These are phyloP conservation scores for Ogataea hybrid DNA, from an alignment of 1,139 yeast species.

Conservation along the genomic window DNA sequence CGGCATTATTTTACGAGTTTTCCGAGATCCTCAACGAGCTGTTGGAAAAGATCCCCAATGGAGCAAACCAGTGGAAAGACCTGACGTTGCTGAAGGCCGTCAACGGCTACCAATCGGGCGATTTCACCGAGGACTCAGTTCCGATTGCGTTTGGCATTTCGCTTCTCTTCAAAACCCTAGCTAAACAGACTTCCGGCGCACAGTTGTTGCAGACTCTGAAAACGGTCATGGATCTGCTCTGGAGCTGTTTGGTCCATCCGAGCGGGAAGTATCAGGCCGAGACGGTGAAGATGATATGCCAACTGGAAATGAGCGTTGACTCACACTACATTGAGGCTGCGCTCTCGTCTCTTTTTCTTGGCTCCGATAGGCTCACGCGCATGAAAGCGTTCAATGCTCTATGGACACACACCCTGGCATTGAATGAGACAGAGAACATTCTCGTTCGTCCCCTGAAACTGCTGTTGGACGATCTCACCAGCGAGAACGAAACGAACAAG, in stretches of 20 bases:
- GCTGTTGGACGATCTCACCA: conserved; percentile 59
- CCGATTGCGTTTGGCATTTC: conserved; percentile 46
- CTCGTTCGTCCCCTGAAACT: conserved; percentile 66
- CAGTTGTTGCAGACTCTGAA: conserved; percentile 38
- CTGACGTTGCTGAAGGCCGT: conserved; percentile 36
- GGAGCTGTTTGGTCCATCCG: conserved; percentile 45
- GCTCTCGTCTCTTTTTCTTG: conserved; percentile 45
- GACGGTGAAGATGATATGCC: conserved; percentile 51
- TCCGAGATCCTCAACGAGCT: conserved; percentile 43
- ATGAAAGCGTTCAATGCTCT: conserved; percentile 50
- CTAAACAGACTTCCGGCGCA: conserved; percentile 27
- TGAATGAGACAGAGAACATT: conserved; percentile 43
- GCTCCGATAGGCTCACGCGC: conserved; percentile 37
- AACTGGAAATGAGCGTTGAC: conserved; percentile 39
- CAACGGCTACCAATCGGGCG: conserved; percentile 24
- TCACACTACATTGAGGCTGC: conserved; percentile 58
- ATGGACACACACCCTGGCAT: conserved; percentile 56
- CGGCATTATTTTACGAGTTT: conserved; percentile 31
- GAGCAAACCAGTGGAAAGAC: conserved; percentile 33
- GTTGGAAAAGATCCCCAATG: conserved; percentile 47
- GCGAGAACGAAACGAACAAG: conserved; percentile 40
- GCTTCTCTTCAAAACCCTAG: conserved; percentile 41
- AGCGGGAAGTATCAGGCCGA: conserved; percentile 60
- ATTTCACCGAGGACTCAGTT: conserved; percentile 22
- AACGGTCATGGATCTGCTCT: conserved; percentile 40